Evolutionary conservation across 305 asterid species (phyloP).

Genomic region (Rubia tinctorum): DNA sequence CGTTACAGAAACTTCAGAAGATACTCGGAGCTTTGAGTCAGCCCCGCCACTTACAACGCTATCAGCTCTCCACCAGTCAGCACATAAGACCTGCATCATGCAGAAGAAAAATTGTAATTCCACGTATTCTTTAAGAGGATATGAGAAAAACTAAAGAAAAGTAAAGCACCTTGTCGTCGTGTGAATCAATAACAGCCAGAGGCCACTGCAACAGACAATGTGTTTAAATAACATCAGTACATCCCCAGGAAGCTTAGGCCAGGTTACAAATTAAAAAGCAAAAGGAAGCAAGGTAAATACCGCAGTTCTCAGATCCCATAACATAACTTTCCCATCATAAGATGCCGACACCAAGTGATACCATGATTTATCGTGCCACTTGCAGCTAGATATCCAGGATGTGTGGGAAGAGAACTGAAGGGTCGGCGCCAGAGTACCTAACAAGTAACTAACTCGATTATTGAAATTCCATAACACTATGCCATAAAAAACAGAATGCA

Average conservation of each 20-base stretch:
- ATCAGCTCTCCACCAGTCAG: conserved; percentile 87
- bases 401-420: conserved; percentile 77
- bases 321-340: conserved; percentile 93
- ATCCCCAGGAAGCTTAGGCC: not conserved
- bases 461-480: not conserved
- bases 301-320: conserved; percentile 97
- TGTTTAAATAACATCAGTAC: conserved; percentile 17
- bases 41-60: conserved; percentile 83
- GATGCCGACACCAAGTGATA: conserved; percentile 86
- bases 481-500: not conserved
- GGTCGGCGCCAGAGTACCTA: conserved; percentile 74
- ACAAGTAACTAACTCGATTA: conserved; percentile 15
- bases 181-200: conserved; percentile 64
- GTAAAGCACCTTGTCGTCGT: conserved; percentile 70
- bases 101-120: not conserved
- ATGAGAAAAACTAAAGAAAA: conserved; percentile 5
- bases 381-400: conserved; percentile 95
- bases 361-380: conserved; percentile 94
- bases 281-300: conserved; percentile 36
- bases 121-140: not conserved
- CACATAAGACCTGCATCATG: conserved; percentile 63
- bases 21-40: conserved; percentile 76
- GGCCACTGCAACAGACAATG: conserved; percentile 70
- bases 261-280: conserved; percentile 10
- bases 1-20: conserved; percentile 60